Evolutionary conservation across 2,329 filamentous ascomycete genomes (phyloP), one percentile per base, ranked within the genome.

Genomic region (Talaromyces marneffei): DNA sequence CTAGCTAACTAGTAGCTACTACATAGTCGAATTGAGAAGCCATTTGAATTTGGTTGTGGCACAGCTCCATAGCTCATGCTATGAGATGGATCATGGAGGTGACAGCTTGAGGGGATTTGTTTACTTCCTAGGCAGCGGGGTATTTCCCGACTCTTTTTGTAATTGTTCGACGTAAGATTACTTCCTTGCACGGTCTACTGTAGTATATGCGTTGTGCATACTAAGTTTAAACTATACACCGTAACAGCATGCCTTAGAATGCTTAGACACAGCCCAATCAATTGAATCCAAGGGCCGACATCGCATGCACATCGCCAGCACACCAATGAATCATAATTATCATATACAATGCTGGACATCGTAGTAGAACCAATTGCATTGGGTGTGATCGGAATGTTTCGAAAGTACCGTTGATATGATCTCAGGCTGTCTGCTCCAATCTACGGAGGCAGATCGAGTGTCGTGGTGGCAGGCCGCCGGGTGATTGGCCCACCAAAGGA

Each of bases 401-500:
- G 25, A 50, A 10, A 29, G 23, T 18, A 29, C 44, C 25, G 27
- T 31, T 18, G 27, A 14, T 31, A 20, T 20, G 46, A 29, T 18
- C n/a, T 31, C 23, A 29, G 44, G 5, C 44, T 27, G 23, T 10
- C 44, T 48, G 50, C 18, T 55, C 52, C 52, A 55, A 55, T 55
- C 52, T 55, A 33, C 33, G 20, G 33, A 40, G 50, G 29, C 29
- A 53, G 29, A 53, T 33, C 50, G 29, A 35, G n/a, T 25, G 46
- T 37, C 60, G 60, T 62, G 60, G 56, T 42, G 56, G 60, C 44
- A 62, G 39, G 29, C 20, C 40, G 23, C 29, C 46, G 20, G 12
- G 10, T 59, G 55, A 62, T 62, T 62, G 60, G 60, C 48, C 31
- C 35, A 2, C 3, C 3, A 16, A n/a, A 7, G 6, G 6, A 29